A percentile compares a stretch with the other conserved stretches of the same genome.
Evolutionary conservation across 805 yeast genomes (phyloP).

Genomic region (Spathaspora passalidarum): DNA sequence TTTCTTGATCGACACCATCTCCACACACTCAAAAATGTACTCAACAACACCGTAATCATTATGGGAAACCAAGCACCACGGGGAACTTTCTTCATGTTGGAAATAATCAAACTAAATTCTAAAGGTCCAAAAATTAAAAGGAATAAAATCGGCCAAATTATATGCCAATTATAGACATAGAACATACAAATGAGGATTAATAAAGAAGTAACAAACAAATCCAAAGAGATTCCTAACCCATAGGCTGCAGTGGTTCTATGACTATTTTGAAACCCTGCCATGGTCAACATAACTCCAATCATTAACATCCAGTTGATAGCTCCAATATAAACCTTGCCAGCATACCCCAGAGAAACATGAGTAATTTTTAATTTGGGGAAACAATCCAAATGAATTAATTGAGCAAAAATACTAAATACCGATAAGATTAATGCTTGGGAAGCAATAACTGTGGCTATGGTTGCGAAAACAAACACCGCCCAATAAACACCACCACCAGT

Average conservation of each 20-base stretch:
- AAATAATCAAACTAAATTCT: conserved; percentile 44
- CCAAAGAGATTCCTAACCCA: conserved; percentile 57
- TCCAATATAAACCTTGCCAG: conserved; percentile 56
- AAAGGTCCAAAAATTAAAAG: conserved; percentile 43
- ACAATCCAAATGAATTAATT: conserved; percentile 52
- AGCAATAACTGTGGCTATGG: conserved; percentile 55
- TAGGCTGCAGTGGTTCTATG: conserved; percentile 56
- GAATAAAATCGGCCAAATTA: conserved; percentile 33
- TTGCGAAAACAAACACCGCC: conserved; percentile 51
- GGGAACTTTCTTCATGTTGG: conserved; percentile 50
- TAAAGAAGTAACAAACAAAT: conserved; percentile 49
- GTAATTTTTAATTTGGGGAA: conserved; percentile 48
- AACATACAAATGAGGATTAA: conserved; percentile 43
- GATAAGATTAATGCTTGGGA: conserved; percentile 59
- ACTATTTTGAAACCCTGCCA: conserved; percentile 51
- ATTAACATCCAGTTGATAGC: conserved; percentile 47
- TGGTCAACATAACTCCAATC: conserved; percentile 48
- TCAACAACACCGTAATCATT: conserved; percentile 38
- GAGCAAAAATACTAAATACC: conserved; percentile 50
- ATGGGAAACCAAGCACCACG: conserved; percentile 66
- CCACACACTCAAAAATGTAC: conserved; percentile 43
- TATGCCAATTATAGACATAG: conserved; percentile 41
- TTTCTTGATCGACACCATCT: conserved; percentile 44
- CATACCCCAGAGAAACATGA: conserved; percentile 42
- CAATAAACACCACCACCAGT: conserved; percentile 43